Conservation (phyloP, 805 yeast species). For the Saturnispora diversa region DNA sequence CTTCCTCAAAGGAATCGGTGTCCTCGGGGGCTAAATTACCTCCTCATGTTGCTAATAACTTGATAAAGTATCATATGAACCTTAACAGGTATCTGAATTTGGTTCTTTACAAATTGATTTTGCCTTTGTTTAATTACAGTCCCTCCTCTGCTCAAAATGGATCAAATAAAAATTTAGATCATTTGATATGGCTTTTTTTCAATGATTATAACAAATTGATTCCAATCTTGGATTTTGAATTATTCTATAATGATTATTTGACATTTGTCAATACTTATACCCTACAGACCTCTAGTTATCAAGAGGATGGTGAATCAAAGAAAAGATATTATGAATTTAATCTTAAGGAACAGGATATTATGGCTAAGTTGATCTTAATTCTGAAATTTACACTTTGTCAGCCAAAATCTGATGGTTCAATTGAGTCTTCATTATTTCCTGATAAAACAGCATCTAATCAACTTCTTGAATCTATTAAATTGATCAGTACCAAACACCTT, state of each 20-base stretch:
- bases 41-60: conserved; percentile 11
- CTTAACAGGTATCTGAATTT: conserved; percentile 30
- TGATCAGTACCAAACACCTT: conserved; percentile 32
- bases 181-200: conserved; percentile 41
- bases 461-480: conserved; percentile 28
- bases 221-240: conserved; percentile 47
- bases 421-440: conserved; percentile 20
- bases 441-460: conserved; percentile 24
- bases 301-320: conserved; percentile 38
- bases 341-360: conserved; percentile 29
- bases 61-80: conserved; percentile 31
- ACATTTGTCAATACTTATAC: conserved; percentile 37
- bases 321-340: conserved; percentile 29
- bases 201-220: conserved; percentile 45
- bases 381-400: conserved; percentile 41
- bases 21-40: conserved; percentile 6
- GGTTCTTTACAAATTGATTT: conserved; percentile 28
- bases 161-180: conserved; percentile 34
- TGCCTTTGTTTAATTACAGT: conserved; percentile 23
- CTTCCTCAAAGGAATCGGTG: neutral
- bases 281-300: conserved; percentile 25
- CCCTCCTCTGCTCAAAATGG: conserved; percentile 2
- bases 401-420: conserved; percentile 22
- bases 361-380: conserved; percentile 45
- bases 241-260: conserved; percentile 45